These are phyloP conservation scores for Fusarium sp. DNA, from an alignment of 2,329 filamentous ascomycete genomes.

Conservation along the genomic window DNA sequence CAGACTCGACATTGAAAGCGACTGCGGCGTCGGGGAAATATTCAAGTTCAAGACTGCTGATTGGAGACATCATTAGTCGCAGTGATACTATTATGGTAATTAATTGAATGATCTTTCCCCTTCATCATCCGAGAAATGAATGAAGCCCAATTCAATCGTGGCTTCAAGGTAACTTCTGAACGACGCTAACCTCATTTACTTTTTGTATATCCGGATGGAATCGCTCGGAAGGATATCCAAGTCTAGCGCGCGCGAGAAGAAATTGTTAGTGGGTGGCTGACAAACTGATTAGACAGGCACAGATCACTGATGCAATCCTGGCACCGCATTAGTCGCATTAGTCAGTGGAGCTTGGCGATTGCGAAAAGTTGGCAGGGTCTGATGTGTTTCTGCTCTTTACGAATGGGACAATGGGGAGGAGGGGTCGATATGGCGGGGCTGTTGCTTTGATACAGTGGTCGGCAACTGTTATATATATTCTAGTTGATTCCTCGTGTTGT, in stretches of 20 bases:
- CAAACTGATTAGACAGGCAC: background rate
- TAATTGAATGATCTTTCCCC: no score
- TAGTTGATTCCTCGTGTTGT: background rate
- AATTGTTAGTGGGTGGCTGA: background rate
- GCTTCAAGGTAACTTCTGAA: background rate
- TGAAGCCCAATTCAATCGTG: background rate
- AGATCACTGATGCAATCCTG: slow-evolving; percentile 13
- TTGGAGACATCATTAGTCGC: background rate
- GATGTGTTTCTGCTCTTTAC: background rate
- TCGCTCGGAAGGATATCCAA: background rate
- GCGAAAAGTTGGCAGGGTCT: slow-evolving; percentile 14
- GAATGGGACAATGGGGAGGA: slow-evolving; percentile 1
- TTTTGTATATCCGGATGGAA: slow-evolving; percentile 2
- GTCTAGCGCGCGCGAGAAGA: slow-evolving; percentile 4
- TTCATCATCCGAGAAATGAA: background rate
- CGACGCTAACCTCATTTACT: background rate
- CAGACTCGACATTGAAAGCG: background rate
- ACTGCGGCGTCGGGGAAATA: no score
- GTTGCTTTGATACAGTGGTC: background rate
- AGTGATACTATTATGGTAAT: background rate
- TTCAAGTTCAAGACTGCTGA: no score
- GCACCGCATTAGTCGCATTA: slow-evolving; percentile 24
- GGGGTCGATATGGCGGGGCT: slow-evolving; percentile 18
- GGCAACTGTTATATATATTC: slow-evolving; percentile 27
- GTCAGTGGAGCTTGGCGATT: slow-evolving; percentile 20